These are phyloP conservation scores for Fusarium nisikadoi DNA, from an alignment of 2,329 filamentous ascomycete species.

Conservation along the genomic window DNA sequence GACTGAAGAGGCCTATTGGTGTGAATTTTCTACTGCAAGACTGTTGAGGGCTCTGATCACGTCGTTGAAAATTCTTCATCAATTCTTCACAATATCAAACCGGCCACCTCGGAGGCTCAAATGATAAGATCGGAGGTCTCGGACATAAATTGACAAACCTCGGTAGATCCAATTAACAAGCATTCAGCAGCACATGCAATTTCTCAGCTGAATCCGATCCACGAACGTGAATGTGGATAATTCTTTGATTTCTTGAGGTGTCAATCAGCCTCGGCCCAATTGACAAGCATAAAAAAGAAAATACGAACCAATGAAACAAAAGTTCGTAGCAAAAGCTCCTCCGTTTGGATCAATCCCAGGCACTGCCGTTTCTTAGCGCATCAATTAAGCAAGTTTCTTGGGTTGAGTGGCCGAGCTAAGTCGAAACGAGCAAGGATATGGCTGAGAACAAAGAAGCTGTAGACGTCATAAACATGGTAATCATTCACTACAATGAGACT, in stretches of 20 bases:
- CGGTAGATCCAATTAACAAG: constrained; percentile 14
- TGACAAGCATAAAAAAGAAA: background rate
- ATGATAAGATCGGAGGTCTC: background rate
- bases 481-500: background rate
- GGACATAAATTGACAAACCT: background rate
- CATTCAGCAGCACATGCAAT: background rate
- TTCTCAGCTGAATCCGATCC: background rate
- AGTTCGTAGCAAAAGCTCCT: constrained; percentile 8
- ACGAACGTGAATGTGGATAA: constrained; percentile 13
- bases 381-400: constrained; percentile 15
- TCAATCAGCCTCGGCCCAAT: constrained; percentile 1
- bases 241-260: constrained; percentile 1
- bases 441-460: background rate
- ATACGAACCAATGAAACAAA: background rate
- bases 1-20: background rate
- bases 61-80: background rate
- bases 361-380: constrained; percentile 25
- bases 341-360: constrained; percentile 15
- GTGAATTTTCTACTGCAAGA: rapidly evolving
- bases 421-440: constrained; percentile 5
- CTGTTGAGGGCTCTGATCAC: rapidly evolving
- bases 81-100: background rate
- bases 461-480: constrained; percentile 7
- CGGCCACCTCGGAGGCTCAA: background rate
- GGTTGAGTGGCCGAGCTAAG: constrained; percentile 19